Evolutionary conservation across 345 rosid genomes (phyloP).

Genomic region (Melaleuca quinquenervia): DNA sequence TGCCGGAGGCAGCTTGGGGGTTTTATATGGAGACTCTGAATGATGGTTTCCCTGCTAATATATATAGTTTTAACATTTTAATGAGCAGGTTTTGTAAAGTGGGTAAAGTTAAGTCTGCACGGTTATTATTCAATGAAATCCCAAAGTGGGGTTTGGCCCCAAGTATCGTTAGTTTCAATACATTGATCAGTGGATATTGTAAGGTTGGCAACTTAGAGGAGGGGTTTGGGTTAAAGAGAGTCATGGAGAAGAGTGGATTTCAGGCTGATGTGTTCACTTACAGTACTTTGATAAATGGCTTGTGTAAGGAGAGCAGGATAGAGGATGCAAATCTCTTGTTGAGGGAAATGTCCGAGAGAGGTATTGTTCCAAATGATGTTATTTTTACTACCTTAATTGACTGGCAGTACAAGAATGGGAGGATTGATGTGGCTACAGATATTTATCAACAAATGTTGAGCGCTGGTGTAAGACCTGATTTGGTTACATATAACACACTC

Average conservation of each 20-base stretch:
- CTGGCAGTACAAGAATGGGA: slow-evolving; percentile 58
- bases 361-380: slow-evolving; percentile 46
- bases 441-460: slow-evolving; percentile 39
- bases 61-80: slow-evolving; percentile 46
- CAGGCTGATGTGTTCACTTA: slow-evolving; percentile 60
- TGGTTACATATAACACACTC: slow-evolving; percentile 51
- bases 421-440: slow-evolving; percentile 38
- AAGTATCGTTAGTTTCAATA: slow-evolving; percentile 71
- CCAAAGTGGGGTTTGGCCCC: slow-evolving; percentile 31
- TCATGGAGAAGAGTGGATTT: slow-evolving; percentile 45
- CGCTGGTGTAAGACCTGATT: slow-evolving; percentile 45
- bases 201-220: slow-evolving; percentile 45
- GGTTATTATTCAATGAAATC: slow-evolving; percentile 54
- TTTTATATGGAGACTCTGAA: slow-evolving; percentile 64
- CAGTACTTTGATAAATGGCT: slow-evolving; percentile 49
- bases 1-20: slow-evolving; percentile 26
- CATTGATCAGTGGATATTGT: slow-evolving; percentile 72
- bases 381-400: slow-evolving; percentile 55
- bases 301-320: slow-evolving; percentile 47
- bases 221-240: slow-evolving; percentile 43
- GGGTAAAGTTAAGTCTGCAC: slow-evolving; percentile 41
- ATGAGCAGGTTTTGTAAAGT: slow-evolving; percentile 49
- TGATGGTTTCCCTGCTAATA: slow-evolving; percentile 42
- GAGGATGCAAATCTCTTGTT: slow-evolving; percentile 43
- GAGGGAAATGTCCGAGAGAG: slow-evolving; percentile 46